Base-by-base conservation (phyloP, 129 eudicot genomes). In the Flaveria robusta region DNA sequence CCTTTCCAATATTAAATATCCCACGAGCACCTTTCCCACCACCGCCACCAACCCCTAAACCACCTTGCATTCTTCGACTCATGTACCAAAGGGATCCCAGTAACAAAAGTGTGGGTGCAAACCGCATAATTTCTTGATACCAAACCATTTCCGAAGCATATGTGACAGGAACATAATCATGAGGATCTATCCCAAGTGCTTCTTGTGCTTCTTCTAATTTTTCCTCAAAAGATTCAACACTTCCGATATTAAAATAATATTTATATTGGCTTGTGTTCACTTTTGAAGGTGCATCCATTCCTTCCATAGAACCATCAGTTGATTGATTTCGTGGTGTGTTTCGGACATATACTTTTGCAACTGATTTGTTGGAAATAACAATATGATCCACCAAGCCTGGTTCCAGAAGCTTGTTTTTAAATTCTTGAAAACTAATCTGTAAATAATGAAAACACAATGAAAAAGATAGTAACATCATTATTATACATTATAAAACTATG, bases 1-100 rank as follows among this genome's bases (percentile, higher is more conserved):
- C 91, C 68, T 89, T 89, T 74, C 95, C 95, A 18, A 89, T 89
- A 75, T 80, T 89, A 65, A 89, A 89, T 76, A 89, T 89, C 26
- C 95, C 95, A 77, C 95, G 95, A 43, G 81, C 91, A 70, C 91
- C 91, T 81, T 70, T 86, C 45, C 95, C 95, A 66, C 87, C 94
- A 71, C 82, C 77, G n/a, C 91, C 95, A n/a, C 91, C 95, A 81
- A 85, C 89, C 42, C 92, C 92, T 54, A 88, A 68, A 46, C 90
- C 95, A 58, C 91, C 88, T 78, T 86, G 91, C 95, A 89, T 77
- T 73, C 80, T 86, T 47, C 95, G 80, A 43, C 91, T 87, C 91
- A 86, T 89, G 77, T 72, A 89, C 79, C 83, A 79, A 45, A 86
- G 95, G 76, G 89, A 72, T 70, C 89, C 95, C 55, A 89, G 68